Percentiles rank a stretch among this genome's conserved stretches.
Conservation (phyloP, 768 basidiomycete species). For the Cystofilobasidium bisporidii region DNA sequence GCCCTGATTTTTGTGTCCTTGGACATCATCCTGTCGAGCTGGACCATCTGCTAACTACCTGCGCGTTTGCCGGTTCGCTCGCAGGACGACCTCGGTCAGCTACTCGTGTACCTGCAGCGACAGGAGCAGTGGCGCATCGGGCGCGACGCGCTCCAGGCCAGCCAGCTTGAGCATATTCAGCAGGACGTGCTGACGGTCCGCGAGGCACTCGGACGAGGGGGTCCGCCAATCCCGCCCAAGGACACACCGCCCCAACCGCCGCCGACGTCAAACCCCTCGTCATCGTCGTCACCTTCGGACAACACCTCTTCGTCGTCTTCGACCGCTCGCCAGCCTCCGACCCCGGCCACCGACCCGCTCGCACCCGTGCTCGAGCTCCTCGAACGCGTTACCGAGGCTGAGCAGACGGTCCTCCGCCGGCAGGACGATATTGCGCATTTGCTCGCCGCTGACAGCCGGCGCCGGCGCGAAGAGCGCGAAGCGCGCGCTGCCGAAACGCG, state of each 20-base stretch:
- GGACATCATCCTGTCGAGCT: no score
- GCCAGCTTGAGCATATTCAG: conserved; percentile 15
- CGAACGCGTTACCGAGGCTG: neutral
- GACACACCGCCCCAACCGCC: neutral
- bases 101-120: conserved; percentile 13
- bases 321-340: conserved; percentile 1
- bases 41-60: no score
- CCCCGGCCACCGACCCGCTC: neutral
- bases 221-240: conserved; percentile 10
- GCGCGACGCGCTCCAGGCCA: conserved; percentile 8
- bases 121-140: conserved; percentile 22
- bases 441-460: conserved; percentile 5
- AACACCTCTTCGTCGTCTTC: neutral
- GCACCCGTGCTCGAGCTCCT: neutral
- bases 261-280: no score
- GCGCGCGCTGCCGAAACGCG: neutral
- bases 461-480: conserved; percentile 15
- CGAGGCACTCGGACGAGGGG: neutral
- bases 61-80: no score
- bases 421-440: conserved; percentile 5
- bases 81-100: conserved; percentile 4
- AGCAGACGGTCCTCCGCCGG: neutral
- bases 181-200: conserved; percentile 11
- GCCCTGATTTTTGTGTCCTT: no score
- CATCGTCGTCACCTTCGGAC: neutral